These are phyloP conservation scores for Rosa lucieae DNA, from an alignment of 306 rosid genomes.

Conservation along the genomic window DNA sequence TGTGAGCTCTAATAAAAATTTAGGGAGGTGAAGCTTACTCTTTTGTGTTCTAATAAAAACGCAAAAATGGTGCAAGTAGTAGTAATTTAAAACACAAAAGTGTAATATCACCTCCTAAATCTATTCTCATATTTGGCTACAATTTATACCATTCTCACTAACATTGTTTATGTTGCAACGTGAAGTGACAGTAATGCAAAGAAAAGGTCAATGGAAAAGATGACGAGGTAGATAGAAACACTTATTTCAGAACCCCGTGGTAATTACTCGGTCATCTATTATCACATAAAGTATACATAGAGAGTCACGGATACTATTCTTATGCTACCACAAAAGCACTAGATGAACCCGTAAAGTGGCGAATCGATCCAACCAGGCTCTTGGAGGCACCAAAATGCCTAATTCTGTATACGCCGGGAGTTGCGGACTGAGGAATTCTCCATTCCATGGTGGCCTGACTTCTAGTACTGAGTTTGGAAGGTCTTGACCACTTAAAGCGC, in stretches of 20 bases:
- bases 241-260: not conserved
- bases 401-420: slow-evolving; percentile 72
- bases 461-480: slow-evolving; percentile 51
- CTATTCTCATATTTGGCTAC: too few relatives aligned
- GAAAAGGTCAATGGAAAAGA: not conserved
- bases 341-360: slow-evolving; percentile 80
- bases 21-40: too few relatives aligned
- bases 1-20: too few relatives aligned
- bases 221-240: not conserved
- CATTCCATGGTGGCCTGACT: slow-evolving; percentile 85
- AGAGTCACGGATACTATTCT: slow-evolving; percentile 10
- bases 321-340: slow-evolving; percentile 72
- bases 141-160: not conserved
- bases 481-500: slow-evolving; percentile 86
- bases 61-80: too few relatives aligned
- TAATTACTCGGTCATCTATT: not conserved
- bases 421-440: slow-evolving; percentile 61
- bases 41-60: too few relatives aligned
- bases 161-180: not conserved
- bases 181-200: not conserved
- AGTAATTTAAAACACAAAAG: too few relatives aligned
- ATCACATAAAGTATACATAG: not conserved
- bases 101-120: too few relatives aligned
- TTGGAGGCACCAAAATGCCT: slow-evolving; percentile 87
- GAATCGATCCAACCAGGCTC: slow-evolving; percentile 57